Conservation (phyloP, 2,329 filamentous ascomycete genomes). For the Fusarium proliferatum region DNA sequence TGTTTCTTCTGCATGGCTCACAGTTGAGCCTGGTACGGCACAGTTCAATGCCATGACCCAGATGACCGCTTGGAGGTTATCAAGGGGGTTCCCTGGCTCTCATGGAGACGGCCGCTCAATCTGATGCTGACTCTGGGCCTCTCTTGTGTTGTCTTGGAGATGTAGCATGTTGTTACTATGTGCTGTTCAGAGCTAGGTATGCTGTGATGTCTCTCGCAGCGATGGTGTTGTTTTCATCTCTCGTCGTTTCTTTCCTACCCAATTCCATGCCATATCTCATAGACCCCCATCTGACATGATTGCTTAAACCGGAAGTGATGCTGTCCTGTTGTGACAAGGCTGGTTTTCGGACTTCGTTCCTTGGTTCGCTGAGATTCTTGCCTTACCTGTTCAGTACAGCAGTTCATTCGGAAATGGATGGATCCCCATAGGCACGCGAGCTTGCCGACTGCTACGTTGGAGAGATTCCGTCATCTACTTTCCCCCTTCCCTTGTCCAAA, state of each 20-base stretch:
- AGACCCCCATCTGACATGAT: conserved; percentile 9
- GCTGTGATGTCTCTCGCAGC: conserved; percentile 25
- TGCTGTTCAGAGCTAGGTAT: conserved; percentile 20
- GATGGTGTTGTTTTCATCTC: conserved; percentile 28
- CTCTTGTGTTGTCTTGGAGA: conserved; percentile 32
- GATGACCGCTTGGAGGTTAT: conserved; percentile 6
- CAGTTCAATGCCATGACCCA: conserved; percentile 6
- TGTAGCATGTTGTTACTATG: conserved; percentile 23
- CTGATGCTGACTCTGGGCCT: conserved; percentile 18
- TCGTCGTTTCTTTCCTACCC: conserved; percentile 17
- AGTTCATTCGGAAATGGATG: conserved; percentile 15
- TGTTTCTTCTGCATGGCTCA: conserved; percentile 16
- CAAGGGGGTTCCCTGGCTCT: conserved; percentile 26
- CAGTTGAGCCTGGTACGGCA: conserved; percentile 5
- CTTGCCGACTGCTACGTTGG: conserved; percentile 26
- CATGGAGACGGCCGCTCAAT: conserved; percentile 23
- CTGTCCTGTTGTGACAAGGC: conserved; percentile 16
- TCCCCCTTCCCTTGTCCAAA: conserved; percentile 7
- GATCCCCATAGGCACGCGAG: conserved; percentile 15
- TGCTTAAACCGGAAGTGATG: conserved; percentile 20
- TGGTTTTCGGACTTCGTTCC: conserved; percentile 7
- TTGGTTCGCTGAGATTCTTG: conserved; percentile 12
- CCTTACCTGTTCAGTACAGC: conserved; percentile 15
- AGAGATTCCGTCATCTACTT: conserved; percentile 10
- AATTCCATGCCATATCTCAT: conserved; percentile 4